phyloP scores from a whole-genome alignment of 805 yeast genomes.

The Metschnikowia amazonensis region DNA sequence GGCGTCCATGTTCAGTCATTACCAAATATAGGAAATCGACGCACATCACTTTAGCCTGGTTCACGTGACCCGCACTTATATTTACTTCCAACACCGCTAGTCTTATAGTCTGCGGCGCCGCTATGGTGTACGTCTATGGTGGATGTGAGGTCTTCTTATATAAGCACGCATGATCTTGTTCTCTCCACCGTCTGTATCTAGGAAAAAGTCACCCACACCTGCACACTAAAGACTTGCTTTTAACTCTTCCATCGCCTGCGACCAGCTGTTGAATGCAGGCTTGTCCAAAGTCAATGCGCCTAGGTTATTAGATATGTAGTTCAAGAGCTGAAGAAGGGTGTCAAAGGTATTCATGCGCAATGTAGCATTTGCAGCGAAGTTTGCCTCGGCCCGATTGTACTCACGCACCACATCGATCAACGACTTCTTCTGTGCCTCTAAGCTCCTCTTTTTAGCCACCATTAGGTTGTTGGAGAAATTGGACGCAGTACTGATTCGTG shows the following conservation, averaged over 20 bases:
- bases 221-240: not conserved
- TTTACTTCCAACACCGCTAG: too few species aligned
- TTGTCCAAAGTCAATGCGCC: constrained; percentile 2
- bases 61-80: not conserved
- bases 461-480: constrained; percentile 31
- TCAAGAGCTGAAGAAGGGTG: constrained; percentile 26
- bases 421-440: constrained; percentile 13
- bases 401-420: constrained; percentile 21
- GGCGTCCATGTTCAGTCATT: not conserved
- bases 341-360: constrained; percentile 13
- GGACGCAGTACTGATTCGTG: constrained; percentile 24
- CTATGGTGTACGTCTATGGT: too few species aligned
- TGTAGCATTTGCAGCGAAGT: constrained; percentile 24
- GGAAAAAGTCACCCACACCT: too few species aligned
- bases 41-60: not conserved
- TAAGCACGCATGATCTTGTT: not conserved
- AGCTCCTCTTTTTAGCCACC: constrained; percentile 20
- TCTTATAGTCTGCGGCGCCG: too few species aligned
- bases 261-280: not conserved
- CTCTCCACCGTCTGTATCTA: not conserved
- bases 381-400: constrained; percentile 27
- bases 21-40: not conserved
- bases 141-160: too few species aligned
- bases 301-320: constrained; percentile 30
- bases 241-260: not conserved